These are phyloP conservation scores for Setaria italica DNA, from an alignment of 202 grass and related monocot genomes.

Conservation along the genomic window DNA sequence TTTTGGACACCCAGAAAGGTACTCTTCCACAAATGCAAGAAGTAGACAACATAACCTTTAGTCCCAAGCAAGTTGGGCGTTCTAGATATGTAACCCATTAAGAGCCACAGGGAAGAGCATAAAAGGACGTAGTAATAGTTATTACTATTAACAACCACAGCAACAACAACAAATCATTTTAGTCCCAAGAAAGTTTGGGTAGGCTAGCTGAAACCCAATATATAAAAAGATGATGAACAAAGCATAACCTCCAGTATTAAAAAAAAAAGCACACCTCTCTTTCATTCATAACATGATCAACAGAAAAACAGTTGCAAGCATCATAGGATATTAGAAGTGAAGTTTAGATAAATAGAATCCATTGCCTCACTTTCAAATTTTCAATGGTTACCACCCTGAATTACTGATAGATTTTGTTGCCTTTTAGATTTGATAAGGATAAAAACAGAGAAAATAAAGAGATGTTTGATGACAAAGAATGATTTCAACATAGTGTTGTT, in stretches of 20 bases:
- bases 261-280: no score
- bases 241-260: not conserved
- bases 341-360: not conserved
- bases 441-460: not conserved
- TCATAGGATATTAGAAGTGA: not conserved
- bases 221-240: not conserved
- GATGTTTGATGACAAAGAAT: not conserved
- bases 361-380: not conserved
- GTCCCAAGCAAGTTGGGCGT: not conserved
- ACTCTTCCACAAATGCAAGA: not conserved
- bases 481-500: not conserved
- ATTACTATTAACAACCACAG: not conserved
- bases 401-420: not conserved
- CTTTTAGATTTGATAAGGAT: not conserved
- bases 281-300: not conserved
- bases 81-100: not conserved
- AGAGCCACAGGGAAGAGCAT: not conserved
- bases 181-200: not conserved
- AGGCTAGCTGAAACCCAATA: not conserved
- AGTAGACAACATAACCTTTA: not conserved
- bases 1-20: not conserved
- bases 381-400: not conserved
- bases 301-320: conserved; percentile 1
- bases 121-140: not conserved
- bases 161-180: not conserved